Percentiles rank a stretch among this genome's conserved stretches.
These are phyloP conservation scores for Leccinellum rugosiceps DNA, from an alignment of 768 basidiomycete genomes.

Conservation along the genomic window DNA sequence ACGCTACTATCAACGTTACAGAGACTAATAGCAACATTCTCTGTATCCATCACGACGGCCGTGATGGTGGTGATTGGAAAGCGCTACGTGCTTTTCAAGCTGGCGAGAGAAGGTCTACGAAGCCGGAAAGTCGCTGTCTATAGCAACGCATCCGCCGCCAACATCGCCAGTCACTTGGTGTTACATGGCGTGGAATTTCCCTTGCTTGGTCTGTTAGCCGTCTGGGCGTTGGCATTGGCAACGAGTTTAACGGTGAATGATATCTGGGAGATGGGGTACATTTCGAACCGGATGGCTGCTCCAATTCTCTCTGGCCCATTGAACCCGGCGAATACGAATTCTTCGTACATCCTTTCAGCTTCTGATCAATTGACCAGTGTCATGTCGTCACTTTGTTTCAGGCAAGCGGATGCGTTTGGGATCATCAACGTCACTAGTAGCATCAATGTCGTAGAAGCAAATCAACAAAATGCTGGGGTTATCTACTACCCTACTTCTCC, in stretches of 20 bases:
- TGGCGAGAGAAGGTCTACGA: slow-evolving; percentile 3
- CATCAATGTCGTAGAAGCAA: neutral
- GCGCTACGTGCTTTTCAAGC: slow-evolving; percentile 14
- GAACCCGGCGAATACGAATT: neutral
- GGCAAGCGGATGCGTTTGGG: neutral
- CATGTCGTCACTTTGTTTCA: slow-evolving; percentile 2
- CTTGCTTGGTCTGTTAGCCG: slow-evolving; percentile 3
- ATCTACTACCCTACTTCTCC: slow-evolving; percentile 13
- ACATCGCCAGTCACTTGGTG: slow-evolving; percentile 3
- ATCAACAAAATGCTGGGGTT: neutral
- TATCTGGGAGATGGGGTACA: neutral
- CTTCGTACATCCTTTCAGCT: neutral
- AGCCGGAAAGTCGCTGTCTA: slow-evolving; percentile 11
- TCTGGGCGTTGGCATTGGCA: slow-evolving; percentile 12
- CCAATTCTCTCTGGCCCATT: slow-evolving; percentile 3
- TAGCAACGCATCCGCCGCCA: slow-evolving; percentile 7
- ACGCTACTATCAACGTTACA: slow-evolving; percentile 2
- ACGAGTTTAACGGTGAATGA: slow-evolving; percentile 10
- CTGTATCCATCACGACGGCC: slow-evolving; percentile 9
- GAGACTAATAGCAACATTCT: slow-evolving; percentile 9
- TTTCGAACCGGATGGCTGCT: neutral
- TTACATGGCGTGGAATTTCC: slow-evolving; percentile 5
- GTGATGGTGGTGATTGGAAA: slow-evolving; percentile 12
- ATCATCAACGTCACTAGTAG: slow-evolving; percentile 6
- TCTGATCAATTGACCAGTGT: slow-evolving; percentile 1